Evolutionary conservation across 352 stramenopile species (phyloP).

Genomic region (Globisporangium nodosum): DNA sequence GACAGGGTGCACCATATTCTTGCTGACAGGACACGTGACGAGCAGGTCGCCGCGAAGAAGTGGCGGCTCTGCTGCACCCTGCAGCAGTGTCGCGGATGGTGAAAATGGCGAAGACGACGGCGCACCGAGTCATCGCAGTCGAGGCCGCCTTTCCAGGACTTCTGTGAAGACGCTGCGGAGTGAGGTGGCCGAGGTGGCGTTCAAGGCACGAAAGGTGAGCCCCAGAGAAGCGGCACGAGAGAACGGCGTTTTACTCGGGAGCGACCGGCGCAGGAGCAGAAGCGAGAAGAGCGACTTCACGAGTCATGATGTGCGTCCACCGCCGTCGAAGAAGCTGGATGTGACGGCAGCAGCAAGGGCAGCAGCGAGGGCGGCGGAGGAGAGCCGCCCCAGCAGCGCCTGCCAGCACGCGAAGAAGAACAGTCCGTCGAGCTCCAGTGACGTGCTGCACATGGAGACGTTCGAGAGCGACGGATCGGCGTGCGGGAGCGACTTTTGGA

Average conservation of each 20-base stretch:
- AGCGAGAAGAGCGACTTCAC: background rate
- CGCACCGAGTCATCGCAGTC: conserved; percentile 30
- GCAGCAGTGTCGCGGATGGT: conserved; percentile 10
- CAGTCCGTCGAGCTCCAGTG: conserved; percentile 62
- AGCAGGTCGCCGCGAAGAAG: conserved; percentile 24
- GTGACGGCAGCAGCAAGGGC: conserved; percentile 13
- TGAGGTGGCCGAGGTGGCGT: background rate
- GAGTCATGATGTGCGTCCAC: background rate
- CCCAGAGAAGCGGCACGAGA: background rate
- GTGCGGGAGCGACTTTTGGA: conserved; percentile 27
- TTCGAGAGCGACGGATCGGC: conserved; percentile 21
- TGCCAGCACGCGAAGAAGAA: conserved; percentile 44
- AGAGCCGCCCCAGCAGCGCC: background rate
- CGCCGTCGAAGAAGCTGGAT: conserved; percentile 8
- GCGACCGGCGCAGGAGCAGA: background rate
- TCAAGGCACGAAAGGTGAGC: background rate
- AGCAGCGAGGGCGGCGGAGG: conserved; percentile 13
- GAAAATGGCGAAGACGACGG: conserved; percentile 9
- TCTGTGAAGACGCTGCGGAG: conserved; percentile 24
- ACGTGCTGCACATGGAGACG: conserved; percentile 41
- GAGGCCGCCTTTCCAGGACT: conserved; percentile 38
- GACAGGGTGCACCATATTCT: background rate
- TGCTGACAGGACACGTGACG: conserved; percentile 6
- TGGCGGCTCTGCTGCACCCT: background rate
- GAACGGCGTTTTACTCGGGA: background rate